A percentile compares a stretch with the other conserved stretches of the same genome.
Conservation (phyloP, 495 filamentous ascomycete genomes). For the Trichoderma orchidacearum region DNA sequence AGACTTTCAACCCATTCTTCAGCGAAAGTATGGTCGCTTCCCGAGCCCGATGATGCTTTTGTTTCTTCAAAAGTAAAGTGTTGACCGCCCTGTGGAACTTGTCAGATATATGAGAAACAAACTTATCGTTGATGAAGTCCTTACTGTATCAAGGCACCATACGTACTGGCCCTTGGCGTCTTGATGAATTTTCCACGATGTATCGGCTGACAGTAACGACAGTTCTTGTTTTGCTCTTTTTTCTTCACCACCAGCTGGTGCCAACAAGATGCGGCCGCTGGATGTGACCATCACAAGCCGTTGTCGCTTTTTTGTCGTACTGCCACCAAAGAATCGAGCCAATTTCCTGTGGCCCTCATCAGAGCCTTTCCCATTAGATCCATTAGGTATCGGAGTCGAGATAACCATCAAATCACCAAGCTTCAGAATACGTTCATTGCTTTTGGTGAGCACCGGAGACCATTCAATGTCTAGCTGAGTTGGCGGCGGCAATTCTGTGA, state of each 20-base stretch:
- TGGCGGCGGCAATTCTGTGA: constrained; percentile 90
- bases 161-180: constrained; percentile 73
- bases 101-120: neutral
- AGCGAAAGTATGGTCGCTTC: constrained; percentile 35
- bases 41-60: constrained; percentile 37
- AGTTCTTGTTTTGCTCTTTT: constrained; percentile 91
- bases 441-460: constrained; percentile 85
- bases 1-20: constrained; percentile 84
- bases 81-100: constrained; percentile 56
- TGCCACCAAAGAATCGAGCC: constrained; percentile 81
- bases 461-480: constrained; percentile 97
- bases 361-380: constrained; percentile 44
- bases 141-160: constrained; percentile 91
- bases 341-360: constrained; percentile 62
- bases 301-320: constrained; percentile 81
- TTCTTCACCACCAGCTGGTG: constrained; percentile 86
- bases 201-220: constrained; percentile 58
- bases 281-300: constrained; percentile 93
- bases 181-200: constrained; percentile 60
- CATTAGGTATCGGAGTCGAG: constrained; percentile 59
- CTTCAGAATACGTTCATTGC: constrained; percentile 89
- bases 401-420: constrained; percentile 79
- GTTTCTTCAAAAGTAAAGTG: constrained; percentile 89
- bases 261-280: constrained; percentile 74
- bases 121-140: constrained; percentile 14